Evolutionary conservation across 1,284 basidiomycete species (phyloP), one percentile per base, ranked within the genome.

Genomic region (Moesziomyces sp.): DNA sequence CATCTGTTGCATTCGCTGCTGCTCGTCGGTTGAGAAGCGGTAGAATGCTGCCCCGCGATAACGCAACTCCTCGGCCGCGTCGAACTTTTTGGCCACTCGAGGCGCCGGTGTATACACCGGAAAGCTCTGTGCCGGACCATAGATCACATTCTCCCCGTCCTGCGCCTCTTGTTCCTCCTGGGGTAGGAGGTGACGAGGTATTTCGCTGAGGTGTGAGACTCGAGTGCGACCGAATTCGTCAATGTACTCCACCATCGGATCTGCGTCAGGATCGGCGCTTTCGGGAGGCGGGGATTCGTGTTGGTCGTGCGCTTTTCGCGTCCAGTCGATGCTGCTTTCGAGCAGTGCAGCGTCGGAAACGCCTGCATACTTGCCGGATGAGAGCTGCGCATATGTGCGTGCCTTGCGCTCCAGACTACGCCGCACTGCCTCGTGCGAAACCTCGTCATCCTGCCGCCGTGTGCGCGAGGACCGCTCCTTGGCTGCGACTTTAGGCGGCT

Each of bases 31-130:
- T 3, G 92, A 92, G 84, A 98, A 95, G 78, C 92, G 90, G 83
- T 95, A 96, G 85, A 92, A 93, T 0, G 89, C 94, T 0, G 94
- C 94, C 35, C 92, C 95, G 78, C 91, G 91, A n/a, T 91, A 89
- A 9, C 95, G 91, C 11, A 91, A 89, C 84, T 99, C 95, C 53
- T 86, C 86, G 0, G 88, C 87, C 0, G 93, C 88, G 83, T 97
- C 92, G 83, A 94, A 98, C 18, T 58, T 56, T 7, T 18, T 21
- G 4, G 45, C 14, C 16, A 28, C 45, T 33, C 23, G 30, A 5
- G 35, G 46, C 26, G 51, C 0, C 4, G 21, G 18, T 0, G 6
- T 92, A 79, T 93, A 97, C 0, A 91, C 89, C 0, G 94, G 94
- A 84, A 94, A 97, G 62, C 84, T 86, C 88, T 89, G 71, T 0